Base-by-base conservation (phyloP, 106 monocot genomes). In the Allium sativum region DNA sequence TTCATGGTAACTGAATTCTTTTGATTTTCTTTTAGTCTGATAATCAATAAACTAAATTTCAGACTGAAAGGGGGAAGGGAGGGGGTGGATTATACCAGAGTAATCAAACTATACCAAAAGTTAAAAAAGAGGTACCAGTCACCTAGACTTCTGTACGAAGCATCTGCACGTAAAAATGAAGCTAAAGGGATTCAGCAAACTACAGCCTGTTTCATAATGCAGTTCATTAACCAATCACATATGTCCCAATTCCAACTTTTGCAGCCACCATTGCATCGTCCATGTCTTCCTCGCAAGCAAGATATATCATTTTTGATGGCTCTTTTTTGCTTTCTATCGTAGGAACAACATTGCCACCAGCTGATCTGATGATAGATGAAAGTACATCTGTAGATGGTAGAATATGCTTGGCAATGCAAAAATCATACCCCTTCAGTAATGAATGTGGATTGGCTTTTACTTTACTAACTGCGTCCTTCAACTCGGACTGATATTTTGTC, bases 141-240 rank as follows among this genome's bases (percentile, higher is more conserved):
- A n/a, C n/a, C n/a, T n/a, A n/a, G n/a, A n/a, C n/a, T n/a, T n/a
- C n/a, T n/a, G n/a, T n/a, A n/a, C n/a, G n/a, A n/a, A n/a, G n/a
- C n/a, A n/a, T n/a, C n/a, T n/a, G n/a, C n/a, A n/a, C n/a, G n/a
- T n/a, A n/a, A n/a, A n/a, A n/a, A n/a, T 59, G 59, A 20, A 59
- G 59, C 56, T 76, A 90, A 14, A 91, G 86, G 52, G 91, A 80
- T 48, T 78, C 86, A 0, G 77, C 70, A 73, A 91, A 91, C 50
- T 86, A 83, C 68, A 83, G 83, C 78, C 53, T 91, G 91, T 51
- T 62, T 86, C 91, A 91, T 91, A 53, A 91, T 71, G 66, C 86
- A 83, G 63, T 45, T 78, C 78, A 91, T 80, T 22, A 91, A 69
- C 91, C 91, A 91, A 3, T 91, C 91, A 53, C 77, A 56, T 75